phyloP scores from a whole-genome alignment of 352 stramenopile genomes.

The Halophytophthora batemanensis region DNA sequence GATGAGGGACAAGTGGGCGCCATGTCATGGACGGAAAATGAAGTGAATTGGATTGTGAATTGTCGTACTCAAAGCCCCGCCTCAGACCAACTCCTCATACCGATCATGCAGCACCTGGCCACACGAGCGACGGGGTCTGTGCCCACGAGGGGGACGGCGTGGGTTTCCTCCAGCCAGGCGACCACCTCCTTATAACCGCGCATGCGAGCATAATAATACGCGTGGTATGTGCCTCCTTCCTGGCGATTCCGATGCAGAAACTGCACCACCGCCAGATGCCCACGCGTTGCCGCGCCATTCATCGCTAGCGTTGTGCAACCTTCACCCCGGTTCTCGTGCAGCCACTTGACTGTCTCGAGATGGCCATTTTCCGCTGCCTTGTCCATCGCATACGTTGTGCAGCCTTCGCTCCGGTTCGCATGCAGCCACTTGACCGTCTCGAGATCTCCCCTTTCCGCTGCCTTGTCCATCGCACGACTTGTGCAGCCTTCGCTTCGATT shows the following conservation, averaged over 20 bases:
- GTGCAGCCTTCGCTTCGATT: neutral
- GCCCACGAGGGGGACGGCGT: too few relatives aligned
- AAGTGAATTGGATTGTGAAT: too few relatives aligned
- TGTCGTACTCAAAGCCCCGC: too few relatives aligned
- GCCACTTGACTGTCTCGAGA: neutral
- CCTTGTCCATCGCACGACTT: neutral
- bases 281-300: conserved; percentile 1
- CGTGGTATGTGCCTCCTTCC: conserved; percentile 1
- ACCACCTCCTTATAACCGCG: too few relatives aligned
- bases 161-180: too few relatives aligned
- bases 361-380: neutral
- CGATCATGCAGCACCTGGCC: too few relatives aligned
- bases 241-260: neutral
- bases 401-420: neutral
- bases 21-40: too few relatives aligned
- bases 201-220: too few relatives aligned
- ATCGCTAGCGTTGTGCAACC: neutral
- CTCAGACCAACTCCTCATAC: too few relatives aligned
- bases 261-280: conserved; percentile 4
- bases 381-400: neutral
- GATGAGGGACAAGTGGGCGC: too few relatives aligned
- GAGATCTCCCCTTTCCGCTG: neutral
- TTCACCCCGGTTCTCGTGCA: neutral
- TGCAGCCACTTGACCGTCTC: neutral
- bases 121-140: too few relatives aligned